These are phyloP conservation scores for Trichophyton mentagrophytes DNA, from an alignment of 2,329 filamentous ascomycete species.

Conservation along the genomic window DNA sequence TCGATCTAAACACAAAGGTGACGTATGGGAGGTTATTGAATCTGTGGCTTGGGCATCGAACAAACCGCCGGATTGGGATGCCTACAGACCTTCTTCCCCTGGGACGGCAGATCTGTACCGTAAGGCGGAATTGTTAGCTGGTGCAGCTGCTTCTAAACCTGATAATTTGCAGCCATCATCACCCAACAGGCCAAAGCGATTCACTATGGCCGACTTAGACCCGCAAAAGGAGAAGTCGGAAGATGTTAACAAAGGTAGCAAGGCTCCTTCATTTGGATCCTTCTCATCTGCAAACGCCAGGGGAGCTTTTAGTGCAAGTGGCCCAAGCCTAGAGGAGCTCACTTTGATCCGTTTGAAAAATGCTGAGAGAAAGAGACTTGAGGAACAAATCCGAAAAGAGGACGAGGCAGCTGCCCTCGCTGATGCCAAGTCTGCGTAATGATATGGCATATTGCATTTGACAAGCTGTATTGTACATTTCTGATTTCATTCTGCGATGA, in stretches of 20 bases:
- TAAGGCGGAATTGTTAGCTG: background rate
- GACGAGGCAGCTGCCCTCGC: slow-evolving; percentile 34
- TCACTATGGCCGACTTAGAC: slow-evolving; percentile 26
- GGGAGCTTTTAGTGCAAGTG: slow-evolving; percentile 14
- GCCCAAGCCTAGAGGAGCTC: slow-evolving; percentile 33
- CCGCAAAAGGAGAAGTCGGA: slow-evolving; percentile 11
- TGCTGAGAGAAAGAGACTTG: slow-evolving; percentile 41
- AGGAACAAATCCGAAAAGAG: slow-evolving; percentile 41
- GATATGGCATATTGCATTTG: background rate
- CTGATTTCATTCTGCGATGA: background rate
- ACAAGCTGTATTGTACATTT: background rate
- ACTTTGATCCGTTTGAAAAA: slow-evolving; percentile 47
- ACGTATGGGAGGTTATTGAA: slow-evolving; percentile 39
- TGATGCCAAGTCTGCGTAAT: slow-evolving; percentile 8
- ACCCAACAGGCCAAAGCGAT: slow-evolving; percentile 16
- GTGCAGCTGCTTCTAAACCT: slow-evolving; percentile 8
- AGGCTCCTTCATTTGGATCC: slow-evolving; percentile 31
- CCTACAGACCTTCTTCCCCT: slow-evolving; percentile 12
- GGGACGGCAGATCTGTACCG: background rate
- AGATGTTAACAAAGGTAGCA: slow-evolving; percentile 17
- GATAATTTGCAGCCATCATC: slow-evolving; percentile 6
- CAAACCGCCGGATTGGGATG: slow-evolving; percentile 38
- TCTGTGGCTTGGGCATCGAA: slow-evolving; percentile 42
- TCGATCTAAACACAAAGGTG: slow-evolving; percentile 29
- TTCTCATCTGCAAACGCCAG: slow-evolving; percentile 26